Evolutionary conservation across 805 yeast genomes (phyloP).

Genomic region (Metschnikowia borealis): DNA sequence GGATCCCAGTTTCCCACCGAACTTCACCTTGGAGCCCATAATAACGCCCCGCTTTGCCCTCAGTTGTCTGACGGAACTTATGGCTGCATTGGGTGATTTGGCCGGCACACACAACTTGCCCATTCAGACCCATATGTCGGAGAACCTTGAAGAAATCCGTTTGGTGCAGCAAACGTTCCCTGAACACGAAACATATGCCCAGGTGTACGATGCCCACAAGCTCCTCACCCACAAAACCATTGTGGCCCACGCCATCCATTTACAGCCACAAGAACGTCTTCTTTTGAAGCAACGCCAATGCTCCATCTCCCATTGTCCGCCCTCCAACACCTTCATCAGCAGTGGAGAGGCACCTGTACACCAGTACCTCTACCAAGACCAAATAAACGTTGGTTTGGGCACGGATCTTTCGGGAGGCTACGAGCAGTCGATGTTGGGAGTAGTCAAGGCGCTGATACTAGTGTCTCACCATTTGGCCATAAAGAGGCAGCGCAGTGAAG

Average conservation of each 20-base stretch:
- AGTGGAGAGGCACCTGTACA: constrained; percentile 88
- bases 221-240: constrained; percentile 65
- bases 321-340: constrained; percentile 80
- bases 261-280: constrained; percentile 59
- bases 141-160: constrained; percentile 68
- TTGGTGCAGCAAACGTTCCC: constrained; percentile 77
- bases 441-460: constrained; percentile 31
- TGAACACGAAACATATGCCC: constrained; percentile 61
- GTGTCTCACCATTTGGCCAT: constrained; percentile 41
- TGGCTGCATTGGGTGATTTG: constrained; percentile 60
- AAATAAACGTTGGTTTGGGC: constrained; percentile 69
- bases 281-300: constrained; percentile 51
- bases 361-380: constrained; percentile 48
- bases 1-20: constrained; percentile 24
- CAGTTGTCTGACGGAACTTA: constrained; percentile 62
- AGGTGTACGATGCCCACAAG: constrained; percentile 65
- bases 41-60: constrained; percentile 95
- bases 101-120: constrained; percentile 50
- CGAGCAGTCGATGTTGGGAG: constrained; percentile 36
- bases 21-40: constrained; percentile 56
- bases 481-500: constrained; percentile 6
- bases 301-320: constrained; percentile 91
- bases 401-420: constrained; percentile 43
- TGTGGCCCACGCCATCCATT: constrained; percentile 85
- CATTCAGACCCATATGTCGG: constrained; percentile 89